A percentile compares a stretch with the other conserved stretches of the same genome.
phyloP scores from a whole-genome alignment of 2,329 filamentous ascomycete genomes.

The Thermoascus crustaceus region DNA sequence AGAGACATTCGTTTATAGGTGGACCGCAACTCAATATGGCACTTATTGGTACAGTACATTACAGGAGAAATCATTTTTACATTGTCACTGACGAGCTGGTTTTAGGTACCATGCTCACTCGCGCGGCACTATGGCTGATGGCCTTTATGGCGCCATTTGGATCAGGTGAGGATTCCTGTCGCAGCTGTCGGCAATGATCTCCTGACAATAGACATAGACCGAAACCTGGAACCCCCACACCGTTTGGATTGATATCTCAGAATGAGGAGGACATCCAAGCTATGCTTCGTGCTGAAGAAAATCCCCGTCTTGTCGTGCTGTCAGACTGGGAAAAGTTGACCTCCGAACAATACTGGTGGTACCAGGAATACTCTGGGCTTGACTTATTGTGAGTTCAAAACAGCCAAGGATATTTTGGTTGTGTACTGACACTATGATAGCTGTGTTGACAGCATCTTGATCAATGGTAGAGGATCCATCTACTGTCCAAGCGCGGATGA shows the following conservation, averaged over 20 bases:
- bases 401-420: no score
- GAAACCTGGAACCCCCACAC: constrained; percentile 27
- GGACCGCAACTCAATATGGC: constrained; percentile 47
- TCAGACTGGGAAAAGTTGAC: constrained; percentile 51
- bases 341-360: constrained; percentile 36
- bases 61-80: background rate
- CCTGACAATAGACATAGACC: constrained; percentile 35
- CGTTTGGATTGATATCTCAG: constrained; percentile 44
- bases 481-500: constrained; percentile 43
- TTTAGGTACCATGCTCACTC: constrained; percentile 44
- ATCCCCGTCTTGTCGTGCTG: constrained; percentile 43
- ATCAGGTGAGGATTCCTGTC: constrained; percentile 14
- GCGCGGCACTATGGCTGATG: constrained; percentile 50
- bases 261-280: constrained; percentile 31
- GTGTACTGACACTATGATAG: constrained; percentile 26
- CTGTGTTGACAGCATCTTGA: constrained; percentile 52
- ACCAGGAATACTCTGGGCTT: constrained; percentile 16
- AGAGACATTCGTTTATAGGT: constrained; percentile 44
- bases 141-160: constrained; percentile 45
- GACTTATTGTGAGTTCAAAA: constrained; percentile 13
- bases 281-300: constrained; percentile 43
- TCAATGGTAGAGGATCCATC: constrained; percentile 53
- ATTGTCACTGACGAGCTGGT: background rate
- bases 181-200: background rate
- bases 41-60: constrained; percentile 49